These are phyloP conservation scores for Gliomastix tumulicola DNA, from an alignment of 2,329 filamentous ascomycete species.

Conservation along the genomic window DNA sequence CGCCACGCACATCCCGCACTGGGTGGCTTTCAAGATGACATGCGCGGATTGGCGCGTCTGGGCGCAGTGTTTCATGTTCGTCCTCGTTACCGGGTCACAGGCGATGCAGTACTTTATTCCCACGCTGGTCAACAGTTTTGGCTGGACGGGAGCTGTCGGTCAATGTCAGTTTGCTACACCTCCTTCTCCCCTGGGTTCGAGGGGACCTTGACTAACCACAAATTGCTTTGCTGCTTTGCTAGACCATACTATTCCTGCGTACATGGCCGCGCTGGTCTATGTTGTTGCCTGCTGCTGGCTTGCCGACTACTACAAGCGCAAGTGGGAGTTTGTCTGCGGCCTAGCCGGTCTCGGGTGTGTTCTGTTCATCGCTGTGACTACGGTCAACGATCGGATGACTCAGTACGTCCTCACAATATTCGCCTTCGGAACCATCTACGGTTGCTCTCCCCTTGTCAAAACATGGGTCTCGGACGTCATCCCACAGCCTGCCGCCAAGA, in stretches of 20 bases:
- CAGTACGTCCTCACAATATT: constrained; percentile 16
- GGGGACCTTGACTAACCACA: too few relatives aligned
- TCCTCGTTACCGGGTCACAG: constrained; percentile 16
- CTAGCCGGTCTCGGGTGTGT: constrained; percentile 13
- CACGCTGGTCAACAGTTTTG: constrained; percentile 18
- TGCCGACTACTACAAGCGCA: constrained; percentile 14
- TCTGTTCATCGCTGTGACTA: constrained; percentile 14
- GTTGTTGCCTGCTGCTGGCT: constrained; percentile 14
- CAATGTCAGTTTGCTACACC: constrained; percentile 7
- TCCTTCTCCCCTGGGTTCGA: too few relatives aligned
- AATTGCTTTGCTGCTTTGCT: not conserved
- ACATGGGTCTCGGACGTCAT: constrained; percentile 12
- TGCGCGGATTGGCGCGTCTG: constrained; percentile 12
- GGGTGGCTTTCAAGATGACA: constrained; percentile 16
- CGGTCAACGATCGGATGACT: constrained; percentile 6
- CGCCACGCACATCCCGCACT: constrained; percentile 10
- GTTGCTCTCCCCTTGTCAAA: constrained; percentile 14
- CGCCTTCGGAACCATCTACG: constrained; percentile 17
- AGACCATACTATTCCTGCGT: constrained; percentile 16
- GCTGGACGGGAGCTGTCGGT: constrained; percentile 12
- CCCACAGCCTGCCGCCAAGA: constrained; percentile 28
- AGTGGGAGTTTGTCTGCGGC: constrained; percentile 16
- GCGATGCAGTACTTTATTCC: constrained; percentile 24
- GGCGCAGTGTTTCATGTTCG: constrained; percentile 14
- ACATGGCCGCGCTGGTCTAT: constrained; percentile 14